phyloP scores from a whole-genome alignment of 164 flowering plant genomes.

The Dillenia suffruticosa region DNA sequence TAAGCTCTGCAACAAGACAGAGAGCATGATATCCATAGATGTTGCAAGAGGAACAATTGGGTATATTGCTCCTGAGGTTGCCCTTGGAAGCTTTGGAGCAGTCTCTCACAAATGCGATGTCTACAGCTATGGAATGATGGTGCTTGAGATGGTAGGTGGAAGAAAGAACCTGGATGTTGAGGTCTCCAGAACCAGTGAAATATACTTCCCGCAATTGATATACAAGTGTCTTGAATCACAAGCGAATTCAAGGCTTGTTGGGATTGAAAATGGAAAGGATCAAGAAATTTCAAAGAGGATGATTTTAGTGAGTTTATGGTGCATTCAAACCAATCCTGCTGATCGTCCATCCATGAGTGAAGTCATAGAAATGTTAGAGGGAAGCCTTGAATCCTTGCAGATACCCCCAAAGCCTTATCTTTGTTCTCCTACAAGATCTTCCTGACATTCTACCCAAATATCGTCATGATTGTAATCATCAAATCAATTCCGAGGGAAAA shows the following conservation, averaged over 20 bases:
- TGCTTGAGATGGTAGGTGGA: conserved; percentile 25
- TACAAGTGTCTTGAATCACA: conserved; percentile 14
- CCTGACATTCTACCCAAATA: too few relatives aligned
- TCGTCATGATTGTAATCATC: too few relatives aligned
- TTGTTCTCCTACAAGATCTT: conserved; percentile 1
- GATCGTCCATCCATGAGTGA: conserved; percentile 21
- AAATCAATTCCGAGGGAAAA: too few relatives aligned
- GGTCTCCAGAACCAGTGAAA: conserved; percentile 5
- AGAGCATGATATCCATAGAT: conserved; percentile 18
- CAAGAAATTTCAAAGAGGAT: conserved; percentile 13
- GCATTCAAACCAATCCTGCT: too few relatives aligned
- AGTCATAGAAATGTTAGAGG: conserved; percentile 25
- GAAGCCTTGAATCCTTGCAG: conserved; percentile 1
- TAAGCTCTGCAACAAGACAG: conserved; percentile 15
- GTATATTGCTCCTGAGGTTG: conserved; percentile 30
- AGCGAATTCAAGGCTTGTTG: background rate
- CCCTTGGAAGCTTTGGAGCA: too few relatives aligned
- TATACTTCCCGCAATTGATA: conserved; percentile 18
- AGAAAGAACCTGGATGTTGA: conserved; percentile 6
- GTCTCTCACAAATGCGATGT: too few relatives aligned
- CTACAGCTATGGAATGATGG: too few relatives aligned
- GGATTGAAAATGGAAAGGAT: background rate
- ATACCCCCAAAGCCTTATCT: conserved; percentile 16
- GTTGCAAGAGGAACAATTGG: conserved; percentile 26
- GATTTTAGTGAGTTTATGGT: conserved; percentile 10